phyloP scores from a whole-genome alignment of 306 rosid species.

The Gillenia trifoliata region DNA sequence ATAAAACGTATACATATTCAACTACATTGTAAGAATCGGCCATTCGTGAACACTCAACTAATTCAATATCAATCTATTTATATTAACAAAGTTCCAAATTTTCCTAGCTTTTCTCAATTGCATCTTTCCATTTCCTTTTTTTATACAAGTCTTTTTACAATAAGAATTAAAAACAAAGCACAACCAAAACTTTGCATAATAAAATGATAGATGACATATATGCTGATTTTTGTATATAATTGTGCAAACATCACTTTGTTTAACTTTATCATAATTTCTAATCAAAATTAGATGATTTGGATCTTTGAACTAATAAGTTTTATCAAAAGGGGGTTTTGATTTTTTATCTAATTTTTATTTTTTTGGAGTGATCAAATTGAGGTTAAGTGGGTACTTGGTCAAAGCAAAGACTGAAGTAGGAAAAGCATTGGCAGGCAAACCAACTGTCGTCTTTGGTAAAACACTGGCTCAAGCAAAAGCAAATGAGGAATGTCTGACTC shows the following conservation, averaged over 20 bases:
- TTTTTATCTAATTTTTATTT: too few relatives aligned
- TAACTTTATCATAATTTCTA: not conserved
- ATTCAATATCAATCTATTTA: too few relatives aligned
- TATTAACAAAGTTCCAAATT: too few relatives aligned
- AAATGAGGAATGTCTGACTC: slow-evolving; percentile 50
- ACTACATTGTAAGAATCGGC: too few relatives aligned
- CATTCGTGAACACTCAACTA: too few relatives aligned
- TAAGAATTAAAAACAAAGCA: too few relatives aligned
- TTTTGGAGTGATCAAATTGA: not conserved
- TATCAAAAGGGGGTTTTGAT: too few relatives aligned
- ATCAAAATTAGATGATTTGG: not conserved
- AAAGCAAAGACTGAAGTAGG: slow-evolving; percentile 28
- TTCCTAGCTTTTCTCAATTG: too few relatives aligned
- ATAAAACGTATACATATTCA: too few relatives aligned
- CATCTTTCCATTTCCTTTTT: too few relatives aligned
- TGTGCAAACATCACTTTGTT: not conserved
- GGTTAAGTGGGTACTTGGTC: slow-evolving; percentile 8
- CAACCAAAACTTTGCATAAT: too few relatives aligned
- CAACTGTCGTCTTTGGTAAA: slow-evolving; percentile 30
- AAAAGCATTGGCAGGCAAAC: slow-evolving; percentile 16
- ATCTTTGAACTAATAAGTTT: not conserved
- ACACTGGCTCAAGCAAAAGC: slow-evolving; percentile 33
- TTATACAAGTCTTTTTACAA: too few relatives aligned
- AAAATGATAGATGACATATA: not conserved
- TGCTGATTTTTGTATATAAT: not conserved